Conservation (phyloP, 176 grass and related monocot species). For the Bromus sterilis region DNA sequence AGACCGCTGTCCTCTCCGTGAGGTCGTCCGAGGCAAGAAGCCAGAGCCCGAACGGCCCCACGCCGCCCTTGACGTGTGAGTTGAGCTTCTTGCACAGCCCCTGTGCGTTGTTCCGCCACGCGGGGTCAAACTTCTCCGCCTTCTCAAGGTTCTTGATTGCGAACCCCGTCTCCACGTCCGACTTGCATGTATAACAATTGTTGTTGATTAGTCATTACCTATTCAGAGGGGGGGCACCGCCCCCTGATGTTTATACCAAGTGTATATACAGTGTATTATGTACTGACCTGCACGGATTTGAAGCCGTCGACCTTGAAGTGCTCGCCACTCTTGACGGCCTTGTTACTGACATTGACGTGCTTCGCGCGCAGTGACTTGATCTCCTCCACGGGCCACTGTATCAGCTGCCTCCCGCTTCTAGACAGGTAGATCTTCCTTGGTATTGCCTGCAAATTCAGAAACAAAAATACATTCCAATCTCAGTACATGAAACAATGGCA, state of each 20-base stretch:
- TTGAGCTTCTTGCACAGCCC: slow-evolving; percentile 33
- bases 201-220: neutral
- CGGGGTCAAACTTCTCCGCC: slow-evolving; percentile 59
- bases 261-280: neutral
- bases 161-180: slow-evolving; percentile 72
- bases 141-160: slow-evolving; percentile 41
- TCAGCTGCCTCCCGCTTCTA: slow-evolving; percentile 44
- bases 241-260: neutral
- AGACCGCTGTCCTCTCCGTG: slow-evolving; percentile 46
- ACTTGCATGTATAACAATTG: neutral
- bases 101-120: slow-evolving; percentile 48
- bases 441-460: slow-evolving; percentile 5
- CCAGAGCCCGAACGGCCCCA: slow-evolving; percentile 81
- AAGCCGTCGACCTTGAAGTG: slow-evolving; percentile 44
- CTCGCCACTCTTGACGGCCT: slow-evolving; percentile 13
- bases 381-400: slow-evolving; percentile 82
- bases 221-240: neutral
- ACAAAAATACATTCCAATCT: neutral
- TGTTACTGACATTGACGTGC: slow-evolving; percentile 23
- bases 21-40: slow-evolving; percentile 43
- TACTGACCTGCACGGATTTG: slow-evolving; percentile 34
- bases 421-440: slow-evolving; percentile 62
- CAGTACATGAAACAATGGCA: neutral
- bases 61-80: slow-evolving; percentile 35
- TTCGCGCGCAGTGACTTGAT: slow-evolving; percentile 38